These are phyloP conservation scores for Aschersonia sp. DNA, from an alignment of 2,329 filamentous ascomycete genomes.

Conservation along the genomic window DNA sequence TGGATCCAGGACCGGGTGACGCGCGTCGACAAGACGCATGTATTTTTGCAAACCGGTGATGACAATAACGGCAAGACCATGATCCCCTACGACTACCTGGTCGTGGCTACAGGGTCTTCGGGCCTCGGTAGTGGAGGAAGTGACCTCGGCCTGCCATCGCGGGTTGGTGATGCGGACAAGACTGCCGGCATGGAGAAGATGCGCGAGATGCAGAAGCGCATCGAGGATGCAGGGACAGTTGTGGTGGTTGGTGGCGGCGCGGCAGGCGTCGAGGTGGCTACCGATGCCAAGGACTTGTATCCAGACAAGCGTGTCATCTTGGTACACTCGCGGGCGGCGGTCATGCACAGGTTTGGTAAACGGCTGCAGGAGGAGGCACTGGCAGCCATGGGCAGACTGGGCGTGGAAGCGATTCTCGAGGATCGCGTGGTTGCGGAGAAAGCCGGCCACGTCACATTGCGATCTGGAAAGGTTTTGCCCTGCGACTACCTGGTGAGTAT, in stretches of 20 bases:
- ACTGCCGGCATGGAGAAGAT: conserved; percentile 26
- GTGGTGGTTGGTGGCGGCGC: conserved; percentile 44
- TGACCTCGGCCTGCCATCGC: conserved; percentile 26
- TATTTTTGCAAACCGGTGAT: conserved; percentile 25
- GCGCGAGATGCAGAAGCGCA: conserved; percentile 26
- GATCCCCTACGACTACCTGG: conserved; percentile 37
- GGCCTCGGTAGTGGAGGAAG: no score
- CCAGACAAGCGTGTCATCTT: conserved; percentile 41
- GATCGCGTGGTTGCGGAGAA: conserved; percentile 27
- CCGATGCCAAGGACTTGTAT: conserved; percentile 41
- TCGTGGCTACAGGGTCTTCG: conserved; percentile 40
- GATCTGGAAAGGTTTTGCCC: conserved; percentile 26
- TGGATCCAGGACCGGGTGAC: conserved; percentile 28
- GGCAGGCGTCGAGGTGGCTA: conserved; percentile 45
- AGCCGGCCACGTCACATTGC: conserved; percentile 25
- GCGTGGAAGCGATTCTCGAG: conserved; percentile 33
- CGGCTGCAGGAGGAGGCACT: conserved; percentile 23
- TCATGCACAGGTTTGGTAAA: conserved; percentile 38
- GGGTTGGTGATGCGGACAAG: conserved; percentile 28
- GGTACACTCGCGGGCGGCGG: conserved; percentile 37
- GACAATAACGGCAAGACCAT: conserved; percentile 10
- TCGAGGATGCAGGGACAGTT: conserved; percentile 26
- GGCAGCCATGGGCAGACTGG: conserved; percentile 28
- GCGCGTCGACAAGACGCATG: conserved; percentile 18
- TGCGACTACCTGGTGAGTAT: conserved; percentile 34